These are phyloP conservation scores for Protomyces inouyei DNA, from an alignment of 1,139 yeast genomes.

Conservation along the genomic window DNA sequence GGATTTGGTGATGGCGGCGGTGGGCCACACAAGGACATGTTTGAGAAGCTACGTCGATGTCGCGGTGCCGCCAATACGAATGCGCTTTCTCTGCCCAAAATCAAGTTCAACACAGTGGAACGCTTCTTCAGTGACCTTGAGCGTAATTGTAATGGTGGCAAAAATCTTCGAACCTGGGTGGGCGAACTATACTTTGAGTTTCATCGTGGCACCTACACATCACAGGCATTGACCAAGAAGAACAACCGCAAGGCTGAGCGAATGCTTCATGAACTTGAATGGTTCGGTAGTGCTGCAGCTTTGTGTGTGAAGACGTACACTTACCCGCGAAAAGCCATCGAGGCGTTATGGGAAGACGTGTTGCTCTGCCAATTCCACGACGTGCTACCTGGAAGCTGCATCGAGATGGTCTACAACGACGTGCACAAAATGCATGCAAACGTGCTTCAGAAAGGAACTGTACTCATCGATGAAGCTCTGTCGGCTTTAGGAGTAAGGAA, in stretches of 20 bases:
- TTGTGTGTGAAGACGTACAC: constrained; percentile 49
- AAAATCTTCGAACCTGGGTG: constrained; percentile 72
- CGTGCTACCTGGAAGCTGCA: constrained; percentile 93
- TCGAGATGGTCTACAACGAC: constrained; percentile 91
- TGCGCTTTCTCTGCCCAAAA: constrained; percentile 60
- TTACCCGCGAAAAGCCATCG: constrained; percentile 67
- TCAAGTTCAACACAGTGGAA: constrained; percentile 73
- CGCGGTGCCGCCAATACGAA: constrained; percentile 79
- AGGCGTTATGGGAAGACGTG: constrained; percentile 77
- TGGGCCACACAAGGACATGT: constrained; percentile 90
- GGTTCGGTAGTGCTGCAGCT: constrained; percentile 71
- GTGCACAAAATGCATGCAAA: constrained; percentile 72
- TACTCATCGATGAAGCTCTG: constrained; percentile 53
- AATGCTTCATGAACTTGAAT: constrained; percentile 78
- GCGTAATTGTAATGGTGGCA: constrained; percentile 59
- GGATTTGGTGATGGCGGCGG: constrained; percentile 99
- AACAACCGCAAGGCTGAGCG: constrained; percentile 75
- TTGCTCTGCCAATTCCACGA: constrained; percentile 93
- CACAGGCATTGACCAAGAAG: constrained; percentile 81
- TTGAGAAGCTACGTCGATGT: constrained; percentile 84
- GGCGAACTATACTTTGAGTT: constrained; percentile 93
- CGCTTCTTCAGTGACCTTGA: constrained; percentile 70
- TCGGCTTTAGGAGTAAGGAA: constrained; percentile 42
- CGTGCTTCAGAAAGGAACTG: constrained; percentile 52
- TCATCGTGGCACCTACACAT: constrained; percentile 94